Evolutionary conservation across 805 yeast species (phyloP).

Genomic region (Ogataea neopini): DNA sequence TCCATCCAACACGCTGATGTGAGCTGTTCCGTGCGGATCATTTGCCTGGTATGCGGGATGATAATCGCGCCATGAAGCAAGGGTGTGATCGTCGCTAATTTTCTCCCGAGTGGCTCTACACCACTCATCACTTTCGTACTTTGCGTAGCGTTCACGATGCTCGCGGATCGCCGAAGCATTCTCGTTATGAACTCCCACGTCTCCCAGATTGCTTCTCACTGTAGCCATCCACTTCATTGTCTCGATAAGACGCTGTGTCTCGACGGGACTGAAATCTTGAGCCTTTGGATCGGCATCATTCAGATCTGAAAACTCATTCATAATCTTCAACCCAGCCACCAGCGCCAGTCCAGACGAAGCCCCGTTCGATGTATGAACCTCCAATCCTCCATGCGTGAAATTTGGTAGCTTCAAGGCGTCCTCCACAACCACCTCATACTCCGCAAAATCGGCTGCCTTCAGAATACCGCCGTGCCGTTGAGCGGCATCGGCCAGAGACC

Average conservation of each 20-base stretch:
- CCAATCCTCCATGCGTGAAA: slow-evolving; percentile 29
- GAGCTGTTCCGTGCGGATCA: slow-evolving; percentile 91
- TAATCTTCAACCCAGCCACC: slow-evolving; percentile 68
- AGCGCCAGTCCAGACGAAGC: slow-evolving; percentile 85
- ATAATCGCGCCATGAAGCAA: slow-evolving; percentile 67
- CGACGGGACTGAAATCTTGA: slow-evolving; percentile 45
- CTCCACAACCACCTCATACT: slow-evolving; percentile 54
- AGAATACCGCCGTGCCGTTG: slow-evolving; percentile 67
- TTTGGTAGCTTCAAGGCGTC: slow-evolving; percentile 43
- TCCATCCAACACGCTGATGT: slow-evolving; percentile 75
- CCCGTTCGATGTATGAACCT: slow-evolving; percentile 62
- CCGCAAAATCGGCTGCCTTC: slow-evolving; percentile 61
- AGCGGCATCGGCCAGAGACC: slow-evolving; percentile 51
- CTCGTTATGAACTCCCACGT: slow-evolving; percentile 38
- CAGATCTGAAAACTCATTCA: slow-evolving; percentile 43
- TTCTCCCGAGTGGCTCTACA: slow-evolving; percentile 46
- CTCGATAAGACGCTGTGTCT: slow-evolving; percentile 73
- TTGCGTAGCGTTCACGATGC: slow-evolving; percentile 40
- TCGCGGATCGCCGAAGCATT: slow-evolving; percentile 27
- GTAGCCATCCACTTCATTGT: slow-evolving; percentile 93
- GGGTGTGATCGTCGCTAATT: slow-evolving; percentile 59
- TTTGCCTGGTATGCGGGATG: slow-evolving; percentile 74
- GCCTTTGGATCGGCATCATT: slow-evolving; percentile 29
- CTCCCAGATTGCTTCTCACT: slow-evolving; percentile 85
- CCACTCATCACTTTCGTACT: slow-evolving; percentile 59